Conservation (phyloP, 192 early-diverging fungal species). For the Physocladia obscura region DNA sequence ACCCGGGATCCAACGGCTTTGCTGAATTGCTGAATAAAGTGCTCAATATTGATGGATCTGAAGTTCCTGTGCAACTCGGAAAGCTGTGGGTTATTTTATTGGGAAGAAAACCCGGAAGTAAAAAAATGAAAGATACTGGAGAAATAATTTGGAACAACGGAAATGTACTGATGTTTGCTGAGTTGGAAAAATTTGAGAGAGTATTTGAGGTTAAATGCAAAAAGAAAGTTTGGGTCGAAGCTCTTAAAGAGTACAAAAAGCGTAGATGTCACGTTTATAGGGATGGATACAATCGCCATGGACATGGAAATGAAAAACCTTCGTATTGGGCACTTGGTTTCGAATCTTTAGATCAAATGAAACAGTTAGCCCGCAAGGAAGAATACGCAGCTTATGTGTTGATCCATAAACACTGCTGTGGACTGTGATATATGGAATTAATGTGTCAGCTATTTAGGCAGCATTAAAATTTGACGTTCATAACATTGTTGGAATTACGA, state of each 20-base stretch:
- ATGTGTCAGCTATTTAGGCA: too few relatives aligned
- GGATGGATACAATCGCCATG: slow-evolving; percentile 23
- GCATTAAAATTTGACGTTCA: too few relatives aligned
- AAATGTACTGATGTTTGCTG: slow-evolving; percentile 26
- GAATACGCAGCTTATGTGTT: not conserved
- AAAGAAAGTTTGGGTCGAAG: not conserved
- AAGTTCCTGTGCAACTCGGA: not conserved
- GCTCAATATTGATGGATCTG: not conserved
- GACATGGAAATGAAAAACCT: slow-evolving; percentile 32
- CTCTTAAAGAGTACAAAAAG: slow-evolving; percentile 2
- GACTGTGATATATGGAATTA: too few relatives aligned
- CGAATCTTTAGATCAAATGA: slow-evolving; percentile 15
- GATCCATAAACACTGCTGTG: not conserved
- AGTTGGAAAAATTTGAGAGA: slow-evolving; percentile 5
- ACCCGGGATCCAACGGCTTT: not conserved
- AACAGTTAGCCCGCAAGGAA: too few relatives aligned
- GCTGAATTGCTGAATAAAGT: not conserved
- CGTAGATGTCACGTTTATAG: not conserved
- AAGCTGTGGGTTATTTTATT: slow-evolving; percentile 12
- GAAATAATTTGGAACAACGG: slow-evolving; percentile 35
- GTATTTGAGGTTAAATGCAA: not conserved
- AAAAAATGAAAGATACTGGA: not conserved
- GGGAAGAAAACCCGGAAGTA: not conserved
- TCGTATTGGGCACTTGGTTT: slow-evolving; percentile 38
- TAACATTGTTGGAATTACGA: too few relatives aligned